These are phyloP conservation scores for Leccinum disarticulatum DNA, from an alignment of 768 basidiomycete genomes.

Conservation along the genomic window DNA sequence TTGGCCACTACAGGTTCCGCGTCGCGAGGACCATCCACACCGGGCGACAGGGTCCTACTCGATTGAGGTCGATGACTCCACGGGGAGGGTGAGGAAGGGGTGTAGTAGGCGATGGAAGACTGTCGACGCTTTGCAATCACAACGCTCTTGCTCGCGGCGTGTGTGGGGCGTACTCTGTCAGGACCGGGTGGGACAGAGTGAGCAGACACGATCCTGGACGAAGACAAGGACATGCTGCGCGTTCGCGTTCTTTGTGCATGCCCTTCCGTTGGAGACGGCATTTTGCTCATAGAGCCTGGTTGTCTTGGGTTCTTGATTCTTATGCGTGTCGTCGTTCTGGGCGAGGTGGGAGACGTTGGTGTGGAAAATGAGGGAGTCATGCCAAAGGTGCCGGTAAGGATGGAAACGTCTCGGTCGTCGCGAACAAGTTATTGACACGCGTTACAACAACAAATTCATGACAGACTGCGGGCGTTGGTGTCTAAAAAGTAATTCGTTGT, in stretches of 20 bases:
- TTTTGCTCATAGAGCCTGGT: background rate
- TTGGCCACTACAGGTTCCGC: slow-evolving; percentile 2
- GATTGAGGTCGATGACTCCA: slow-evolving; percentile 14
- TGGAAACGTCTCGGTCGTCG: slow-evolving; percentile 3
- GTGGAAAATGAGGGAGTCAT: slow-evolving; percentile 16
- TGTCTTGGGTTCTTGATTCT: slow-evolving; percentile 14
- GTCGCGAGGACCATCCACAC: slow-evolving; percentile 2
- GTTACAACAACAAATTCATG: background rate
- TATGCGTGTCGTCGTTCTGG: slow-evolving; percentile 11
- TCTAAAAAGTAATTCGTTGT: slow-evolving; percentile 3
- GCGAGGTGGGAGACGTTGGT: slow-evolving; percentile 20
- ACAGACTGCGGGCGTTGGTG: background rate
- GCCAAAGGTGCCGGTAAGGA: background rate
- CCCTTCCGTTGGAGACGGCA: background rate
- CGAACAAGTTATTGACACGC: background rate
- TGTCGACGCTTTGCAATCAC: slow-evolving; percentile 21
- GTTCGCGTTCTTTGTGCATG: slow-evolving; percentile 1
- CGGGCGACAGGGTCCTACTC: slow-evolving; percentile 4
- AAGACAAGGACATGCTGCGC: slow-evolving; percentile 7
- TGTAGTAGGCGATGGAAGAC: slow-evolving; percentile 31
- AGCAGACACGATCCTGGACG: background rate
- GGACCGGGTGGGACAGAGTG: background rate
- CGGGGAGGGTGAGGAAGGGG: slow-evolving; percentile 27
- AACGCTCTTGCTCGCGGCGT: background rate
- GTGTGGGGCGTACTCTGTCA: background rate